phyloP scores from a whole-genome alignment of 108 stramenopile genomes.

The Skeletonema grethae region DNA sequence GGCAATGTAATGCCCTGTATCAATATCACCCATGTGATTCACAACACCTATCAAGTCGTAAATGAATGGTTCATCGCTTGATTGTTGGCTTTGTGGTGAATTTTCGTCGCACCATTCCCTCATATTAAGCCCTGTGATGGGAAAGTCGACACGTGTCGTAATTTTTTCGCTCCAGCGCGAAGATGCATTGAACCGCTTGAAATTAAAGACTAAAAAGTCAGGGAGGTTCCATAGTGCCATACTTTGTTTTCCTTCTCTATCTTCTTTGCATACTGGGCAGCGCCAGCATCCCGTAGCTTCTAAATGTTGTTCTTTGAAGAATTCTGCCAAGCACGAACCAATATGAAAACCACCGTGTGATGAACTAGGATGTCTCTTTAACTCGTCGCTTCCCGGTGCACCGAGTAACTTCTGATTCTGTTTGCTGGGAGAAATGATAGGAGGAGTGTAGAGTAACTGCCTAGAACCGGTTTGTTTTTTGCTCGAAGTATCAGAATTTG shows the following conservation, averaged over 20 bases:
- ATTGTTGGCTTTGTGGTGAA: conserved; percentile 54
- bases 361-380: conserved; percentile 46
- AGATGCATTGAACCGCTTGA: conserved; percentile 95
- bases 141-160: conserved; percentile 92
- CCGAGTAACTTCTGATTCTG: conserved; percentile 54
- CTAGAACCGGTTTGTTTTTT: conserved; percentile 16
- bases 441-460: conserved; percentile 60
- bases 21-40: conserved; percentile 96
- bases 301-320: conserved; percentile 85
- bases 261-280: conserved; percentile 88
- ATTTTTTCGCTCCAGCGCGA: conserved; percentile 94
- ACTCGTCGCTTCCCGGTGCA: conserved; percentile 8
- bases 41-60: conserved; percentile 94
- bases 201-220: conserved; percentile 89
- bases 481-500: conserved; percentile 20
- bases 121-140: conserved; percentile 90
- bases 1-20: conserved; percentile 97
- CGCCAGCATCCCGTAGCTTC: conserved; percentile 73
- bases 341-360: conserved; percentile 65
- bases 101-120: conserved; percentile 74
- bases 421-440: conserved; percentile 49
- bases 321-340: conserved; percentile 85
- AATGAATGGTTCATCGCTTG: conserved; percentile 51
- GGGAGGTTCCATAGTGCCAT: conserved; percentile 91
- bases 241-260: conserved; percentile 82